Evolutionary conservation across 2,329 filamentous ascomycete genomes (phyloP), one percentile per base, ranked within the genome.

Genomic region (Pseudonectria buxi): DNA sequence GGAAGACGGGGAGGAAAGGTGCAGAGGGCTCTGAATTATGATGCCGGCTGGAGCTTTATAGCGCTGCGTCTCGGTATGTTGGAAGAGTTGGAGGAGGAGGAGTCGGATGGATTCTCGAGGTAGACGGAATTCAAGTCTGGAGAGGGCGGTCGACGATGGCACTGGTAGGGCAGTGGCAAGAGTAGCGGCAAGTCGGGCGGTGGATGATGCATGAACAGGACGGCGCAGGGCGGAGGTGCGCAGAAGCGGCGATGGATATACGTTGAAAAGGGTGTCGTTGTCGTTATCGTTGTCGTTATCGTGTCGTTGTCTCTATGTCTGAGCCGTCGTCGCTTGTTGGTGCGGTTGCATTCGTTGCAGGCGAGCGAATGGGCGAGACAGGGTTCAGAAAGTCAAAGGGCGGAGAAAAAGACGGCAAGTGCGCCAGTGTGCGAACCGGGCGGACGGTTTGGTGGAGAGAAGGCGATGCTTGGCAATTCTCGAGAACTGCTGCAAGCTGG

Each of bases 161-260:
- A 47, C 41, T 47, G 33, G 31, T 40, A 36, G 27, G 33, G 36
- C 14, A 39, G 31, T 39, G 33, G 39, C 33, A 37, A 36, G 33
- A 35, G 34, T 25, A 41, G 25, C 16, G 33, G 34, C 41, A 36
- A 24, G 33, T 41, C 36, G 35, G 33, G 30, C 29, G 34, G 36
- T 41, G 37, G 43, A 34, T 43, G 41, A 53, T 53, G 46, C 50
- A 53, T 53, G 41, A 53, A 53, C 46, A 34, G 35, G 34, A 35
- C 39, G 30, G 34, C 34, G 32, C 24, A 16, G 18, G 37, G 33
- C 37, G 33, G 29, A 11, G 30, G 14, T 10, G 14, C 24, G 37
- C 35, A 39, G 43, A 39, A 30, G 10, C 30, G 18, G 24, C 29
- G 16, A 43, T 32, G 28, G 26, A 18, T 43, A 9, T 35, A 28